Conservation (phyloP, 208 protist species). For the Crithidia sp. region DNA sequence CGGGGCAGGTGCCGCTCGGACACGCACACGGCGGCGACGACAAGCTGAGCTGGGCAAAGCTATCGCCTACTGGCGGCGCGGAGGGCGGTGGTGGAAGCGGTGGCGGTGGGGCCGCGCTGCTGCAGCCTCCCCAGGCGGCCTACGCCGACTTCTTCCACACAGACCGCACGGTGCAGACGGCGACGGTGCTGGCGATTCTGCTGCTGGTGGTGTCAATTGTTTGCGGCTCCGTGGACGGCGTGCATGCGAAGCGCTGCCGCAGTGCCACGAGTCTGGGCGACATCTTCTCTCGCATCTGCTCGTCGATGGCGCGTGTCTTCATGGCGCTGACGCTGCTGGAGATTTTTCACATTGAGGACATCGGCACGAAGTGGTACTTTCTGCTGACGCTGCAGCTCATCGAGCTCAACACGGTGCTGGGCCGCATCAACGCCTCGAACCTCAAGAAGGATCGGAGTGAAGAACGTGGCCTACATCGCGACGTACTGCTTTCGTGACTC, state of each 20-base stretch:
- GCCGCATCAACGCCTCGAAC: slow-evolving; percentile 84
- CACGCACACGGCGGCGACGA: slow-evolving; percentile 15
- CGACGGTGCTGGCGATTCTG: slow-evolving; percentile 66
- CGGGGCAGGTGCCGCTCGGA: slow-evolving; percentile 38
- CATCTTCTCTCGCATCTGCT: slow-evolving; percentile 86
- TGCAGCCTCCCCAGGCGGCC: slow-evolving; percentile 10
- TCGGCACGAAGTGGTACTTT: slow-evolving; percentile 78
- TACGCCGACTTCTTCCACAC: slow-evolving; percentile 62
- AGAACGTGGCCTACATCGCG: slow-evolving; percentile 75
- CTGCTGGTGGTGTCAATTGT: slow-evolving; percentile 69
- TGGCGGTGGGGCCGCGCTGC: background rate
- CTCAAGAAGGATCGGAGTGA: slow-evolving; percentile 76
- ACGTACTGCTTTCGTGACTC: slow-evolving; percentile 86
- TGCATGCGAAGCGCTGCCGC: slow-evolving; percentile 80
- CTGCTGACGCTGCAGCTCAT: slow-evolving; percentile 78
- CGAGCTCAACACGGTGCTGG: slow-evolving; percentile 85
- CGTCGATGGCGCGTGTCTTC: slow-evolving; percentile 79
- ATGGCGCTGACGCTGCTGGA: slow-evolving; percentile 82
- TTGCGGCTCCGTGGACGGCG: slow-evolving; percentile 80
- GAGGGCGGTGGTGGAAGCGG: background rate
- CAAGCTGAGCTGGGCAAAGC: slow-evolving; percentile 19
- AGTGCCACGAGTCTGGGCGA: slow-evolving; percentile 85
- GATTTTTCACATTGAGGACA: slow-evolving; percentile 67
- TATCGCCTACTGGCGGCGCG: background rate
- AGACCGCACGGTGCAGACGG: slow-evolving; percentile 53